Base-by-base conservation (phyloP, 805 yeast genomes). In the Saturnispora sekii region DNA sequence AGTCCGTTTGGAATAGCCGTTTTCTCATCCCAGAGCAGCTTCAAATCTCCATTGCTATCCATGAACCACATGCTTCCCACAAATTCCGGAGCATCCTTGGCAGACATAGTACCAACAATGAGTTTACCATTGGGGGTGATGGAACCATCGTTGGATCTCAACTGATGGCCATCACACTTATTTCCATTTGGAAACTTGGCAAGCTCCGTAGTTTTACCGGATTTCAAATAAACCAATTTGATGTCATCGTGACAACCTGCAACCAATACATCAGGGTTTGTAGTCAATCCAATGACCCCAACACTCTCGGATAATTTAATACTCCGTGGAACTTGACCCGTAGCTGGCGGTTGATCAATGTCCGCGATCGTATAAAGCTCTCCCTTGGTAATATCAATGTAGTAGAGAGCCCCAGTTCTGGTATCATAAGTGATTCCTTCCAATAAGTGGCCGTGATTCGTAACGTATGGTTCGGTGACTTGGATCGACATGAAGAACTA, bases 61-160 rank as follows among this genome's bases (percentile, higher is more conserved):
- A 69, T 64, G 35, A 69, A 65, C 54, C 73, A 68, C 38, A 80
- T 55, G 40, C 68, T 68, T 1, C 96, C 96, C 44, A 74, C 74
- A 1, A 66, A 16, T 2, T 14, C 33, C 35, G 14, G 15, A 2
- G 15, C 30, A 16, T 37, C 45, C 2, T 14, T 32, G 32, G 55
- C 53, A 43, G 70, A 69, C 95, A 88, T 88, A 16, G 89, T 69
- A 1, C 96, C 96, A 41, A 84, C 76, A 74, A 84, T 81, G 41
- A 87, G 72, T 49, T 80, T 72, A 1, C 96, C 95, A 55, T 75
- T 66, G 3, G 84, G 81, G 48, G 85, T 88, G 35, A 87, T 74
- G 38, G 76, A 73, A 0, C 96, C 96, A 58, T 88, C 97, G 56
- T 88, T 88, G 35, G 93, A 81, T 55, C 88, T 68, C 59, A 74